Base-by-base conservation (phyloP, 1,284 basidiomycete species). In the Phellinidium pouzarii region DNA sequence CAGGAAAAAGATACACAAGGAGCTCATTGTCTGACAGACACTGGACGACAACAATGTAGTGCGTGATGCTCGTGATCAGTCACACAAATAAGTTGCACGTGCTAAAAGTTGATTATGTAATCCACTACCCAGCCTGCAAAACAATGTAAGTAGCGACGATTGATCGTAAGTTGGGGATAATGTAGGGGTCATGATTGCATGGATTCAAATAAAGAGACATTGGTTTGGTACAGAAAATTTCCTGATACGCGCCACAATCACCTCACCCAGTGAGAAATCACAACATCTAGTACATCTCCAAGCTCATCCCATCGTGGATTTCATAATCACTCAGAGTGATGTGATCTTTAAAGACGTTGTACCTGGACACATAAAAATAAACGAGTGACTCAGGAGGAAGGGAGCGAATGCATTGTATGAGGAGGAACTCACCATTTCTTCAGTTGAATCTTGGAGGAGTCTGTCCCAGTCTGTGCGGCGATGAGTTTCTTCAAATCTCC, bases 401-500 rank as follows among this genome's bases (percentile, higher is more conserved):
- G 26, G 38, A n/a, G 22, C 12, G 17, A 46, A 31, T 34, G 12
- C 4, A 8, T 14, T n/a, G 31, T 27, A 12, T 4, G 9, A 38
- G 14, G 17, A 8, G 40, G 38, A 36, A 69, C 84, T 56, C 58
- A 87, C 94, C 94, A 97, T 79, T 98, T 98, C 83, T 97, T 99
- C 50, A 99, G 73, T 63, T 87, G 80, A 57, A 99, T 97, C 80
- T 98, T 94, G 42, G 70, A 71, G 7, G 70, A 65, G 63, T 91
- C 83, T 2, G 94, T 98, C 44, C 95, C 96, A 0, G 84, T 98
- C 70, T 99, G 95, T 2, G 94, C 94, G 1, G 89, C 94, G 60
- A 99, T 97, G 54, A 98, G 84, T 69, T 90, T 90, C 76, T 99
- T 99, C 56, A 98, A 74, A 67, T 97, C 94, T 27, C 94, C 94